Evolutionary conservation across 163 green algal species (phyloP), one percentile per base, ranked within the genome.

Genomic region (Scenedesmus sp.): DNA sequence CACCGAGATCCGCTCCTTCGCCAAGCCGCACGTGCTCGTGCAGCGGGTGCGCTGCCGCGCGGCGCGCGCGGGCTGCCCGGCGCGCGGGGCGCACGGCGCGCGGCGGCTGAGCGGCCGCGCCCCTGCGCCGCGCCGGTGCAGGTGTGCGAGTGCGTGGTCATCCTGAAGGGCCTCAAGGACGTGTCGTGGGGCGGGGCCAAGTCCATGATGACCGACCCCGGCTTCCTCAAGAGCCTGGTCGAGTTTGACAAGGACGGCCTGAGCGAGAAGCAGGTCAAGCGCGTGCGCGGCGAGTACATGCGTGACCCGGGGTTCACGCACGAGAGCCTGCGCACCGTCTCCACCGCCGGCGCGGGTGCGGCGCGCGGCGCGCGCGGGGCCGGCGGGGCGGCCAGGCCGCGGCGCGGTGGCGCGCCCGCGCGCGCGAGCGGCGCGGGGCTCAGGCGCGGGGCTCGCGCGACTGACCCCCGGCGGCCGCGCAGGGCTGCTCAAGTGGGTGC

Each of bases 221-320:
- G 88, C 62, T 97, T 97, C 84, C 76, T 97, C 47, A 86, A 86
- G 33, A 88, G 80, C 33, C 83, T 97, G 34, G 79, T 95, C 1
- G 91, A 96, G 54, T 97, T 95, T 88, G 92, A 97, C 88, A 96
- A 96, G 82, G 92, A 96, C 70, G 81, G 74, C 26, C 84, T 96
- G 18, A 87, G 74, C 26, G 87, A 92, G 51, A 90, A 89, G 77
- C 87, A 91, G 84, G 87, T 94, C 11, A 94, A 94, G 76, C 78
- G 82, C 44, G 87, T 97, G 2, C 94, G 94, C 84, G 45, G 51
- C n/a, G 88, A 91, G 64, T 96, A 96, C 88, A 91, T 96, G 79
- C 95, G 94, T 70, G 90, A 96, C 75, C 78, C 88, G 28, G 90
- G 87, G 75, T 95, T 97, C 84, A 95, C 83, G n/a, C 87, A 86